Conservation (phyloP, 2,329 filamentous ascomycete genomes). For the Colletotrichum sp. region DNA sequence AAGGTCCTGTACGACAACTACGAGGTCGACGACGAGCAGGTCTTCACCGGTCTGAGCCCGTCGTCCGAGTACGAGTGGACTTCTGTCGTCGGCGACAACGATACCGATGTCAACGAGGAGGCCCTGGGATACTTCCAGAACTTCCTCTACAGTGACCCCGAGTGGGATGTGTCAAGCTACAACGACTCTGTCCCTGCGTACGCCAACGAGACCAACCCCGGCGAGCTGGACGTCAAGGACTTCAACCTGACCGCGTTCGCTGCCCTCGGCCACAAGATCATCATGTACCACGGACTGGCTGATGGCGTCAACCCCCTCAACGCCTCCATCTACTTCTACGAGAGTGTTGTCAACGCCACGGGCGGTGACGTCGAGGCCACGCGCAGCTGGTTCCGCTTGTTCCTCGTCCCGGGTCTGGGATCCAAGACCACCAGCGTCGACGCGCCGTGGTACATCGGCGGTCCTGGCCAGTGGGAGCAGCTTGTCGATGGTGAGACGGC, state of each 20-base stretch:
- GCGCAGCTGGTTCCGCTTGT: slow-evolving; percentile 54
- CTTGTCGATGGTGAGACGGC: slow-evolving; percentile 18
- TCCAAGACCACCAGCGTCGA: slow-evolving; percentile 41
- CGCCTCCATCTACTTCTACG: slow-evolving; percentile 40
- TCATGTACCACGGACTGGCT: slow-evolving; percentile 48
- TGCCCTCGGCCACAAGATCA: slow-evolving; percentile 42
- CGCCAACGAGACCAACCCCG: slow-evolving; percentile 39
- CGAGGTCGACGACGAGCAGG: slow-evolving; percentile 30
- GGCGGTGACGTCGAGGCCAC: slow-evolving; percentile 33
- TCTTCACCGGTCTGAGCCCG: slow-evolving; percentile 44
- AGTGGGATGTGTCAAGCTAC: slow-evolving; percentile 34
- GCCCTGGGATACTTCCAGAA: slow-evolving; percentile 38
- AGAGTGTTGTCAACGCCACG: slow-evolving; percentile 43
- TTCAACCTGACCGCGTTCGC: slow-evolving; percentile 42
- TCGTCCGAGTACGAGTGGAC: slow-evolving; percentile 48
- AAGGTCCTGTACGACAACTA: slow-evolving; percentile 34
- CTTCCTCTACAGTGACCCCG: slow-evolving; percentile 38
- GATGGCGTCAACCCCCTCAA: slow-evolving; percentile 41
- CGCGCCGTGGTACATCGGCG: slow-evolving; percentile 45
- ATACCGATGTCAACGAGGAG: slow-evolving; percentile 36
- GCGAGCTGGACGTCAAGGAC: slow-evolving; percentile 38
- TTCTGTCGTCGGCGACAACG: slow-evolving; percentile 31
- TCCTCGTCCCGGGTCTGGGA: slow-evolving; percentile 54
- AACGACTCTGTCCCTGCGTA: slow-evolving; percentile 30
- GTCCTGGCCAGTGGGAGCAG: slow-evolving; percentile 28